Percentiles rank a stretch among this genome's conserved stretches.
Evolutionary conservation across 139 green algal genomes (phyloP).

Genomic region (Haematococcus lacustris): DNA sequence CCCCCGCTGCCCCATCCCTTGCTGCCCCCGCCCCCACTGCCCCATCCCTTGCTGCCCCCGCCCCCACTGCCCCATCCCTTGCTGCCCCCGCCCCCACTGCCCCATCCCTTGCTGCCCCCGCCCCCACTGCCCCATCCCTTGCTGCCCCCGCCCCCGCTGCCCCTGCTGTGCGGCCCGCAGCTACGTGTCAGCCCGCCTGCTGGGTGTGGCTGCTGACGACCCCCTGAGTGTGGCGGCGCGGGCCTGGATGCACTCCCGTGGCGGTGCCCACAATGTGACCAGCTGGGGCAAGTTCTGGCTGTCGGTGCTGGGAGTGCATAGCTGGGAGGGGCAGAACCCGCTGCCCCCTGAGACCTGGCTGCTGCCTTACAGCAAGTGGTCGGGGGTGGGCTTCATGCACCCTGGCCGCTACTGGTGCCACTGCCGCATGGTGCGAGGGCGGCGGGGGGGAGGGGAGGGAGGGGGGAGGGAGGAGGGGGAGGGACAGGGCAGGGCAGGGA

Average conservation of each 20-base stretch:
- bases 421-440: conserved; percentile 78
- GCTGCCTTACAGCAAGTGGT: conserved; percentile 83
- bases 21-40: too few relatives aligned
- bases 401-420: conserved; percentile 97
- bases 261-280: conserved; percentile 75
- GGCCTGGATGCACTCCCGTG: conserved; percentile 78
- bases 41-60: too few relatives aligned
- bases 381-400: conserved; percentile 73
- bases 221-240: conserved; percentile 28
- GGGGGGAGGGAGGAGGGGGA: too few relatives aligned
- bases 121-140: too few relatives aligned
- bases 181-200: conserved; percentile 69
- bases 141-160: too few relatives aligned
- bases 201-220: conserved; percentile 58
- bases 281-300: conserved; percentile 99
- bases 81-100: too few relatives aligned
- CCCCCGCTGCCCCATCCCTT: too few relatives aligned
- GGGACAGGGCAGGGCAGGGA: too few relatives aligned
- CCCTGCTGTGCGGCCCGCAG: too few relatives aligned
- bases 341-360: conserved; percentile 96
- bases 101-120: too few relatives aligned
- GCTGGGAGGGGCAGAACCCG: conserved; percentile 89
- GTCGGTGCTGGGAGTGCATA: conserved; percentile 85
- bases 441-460: background rate
- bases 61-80: too few relatives aligned